A percentile compares a stretch with the other conserved stretches of the same genome.
These are phyloP conservation scores for Willaertia magna DNA, from an alignment of 208 protist species.

Conservation along the genomic window DNA sequence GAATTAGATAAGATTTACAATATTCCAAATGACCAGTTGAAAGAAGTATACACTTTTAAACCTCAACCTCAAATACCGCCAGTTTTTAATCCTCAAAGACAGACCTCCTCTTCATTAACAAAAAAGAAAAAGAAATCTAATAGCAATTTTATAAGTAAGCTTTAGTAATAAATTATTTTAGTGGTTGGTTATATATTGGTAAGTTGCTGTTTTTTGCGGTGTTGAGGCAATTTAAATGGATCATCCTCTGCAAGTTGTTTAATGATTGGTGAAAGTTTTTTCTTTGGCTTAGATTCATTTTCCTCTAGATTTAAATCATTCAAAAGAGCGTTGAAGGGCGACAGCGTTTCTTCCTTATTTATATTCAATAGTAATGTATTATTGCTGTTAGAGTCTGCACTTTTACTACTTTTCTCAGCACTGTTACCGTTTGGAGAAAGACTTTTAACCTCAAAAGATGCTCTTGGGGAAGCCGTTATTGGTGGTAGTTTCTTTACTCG, in stretches of 20 bases:
- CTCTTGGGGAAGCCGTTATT: background rate
- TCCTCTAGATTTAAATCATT: background rate
- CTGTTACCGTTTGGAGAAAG: background rate
- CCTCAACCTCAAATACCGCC: no score
- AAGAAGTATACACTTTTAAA: background rate
- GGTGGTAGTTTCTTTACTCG: background rate
- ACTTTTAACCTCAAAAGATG: background rate
- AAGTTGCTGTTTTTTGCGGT: no score
- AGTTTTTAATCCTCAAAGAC: no score
- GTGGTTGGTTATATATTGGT: no score
- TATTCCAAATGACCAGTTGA: background rate
- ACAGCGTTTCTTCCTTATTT: background rate
- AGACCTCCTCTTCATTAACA: no score
- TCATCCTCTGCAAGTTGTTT: background rate
- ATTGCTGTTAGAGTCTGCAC: no score
- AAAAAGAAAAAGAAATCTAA: no score
- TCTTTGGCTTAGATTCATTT: background rate
- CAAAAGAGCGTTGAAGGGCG: background rate
- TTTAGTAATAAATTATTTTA: no score
- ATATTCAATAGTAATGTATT: no score
- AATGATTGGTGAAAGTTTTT: background rate
- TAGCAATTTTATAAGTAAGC: no score
- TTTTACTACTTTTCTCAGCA: no score
- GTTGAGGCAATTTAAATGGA: background rate
- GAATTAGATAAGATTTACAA: background rate